Conservation (phyloP, 2,329 filamentous ascomycete genomes). For the Cercospora brassicicola region DNA sequence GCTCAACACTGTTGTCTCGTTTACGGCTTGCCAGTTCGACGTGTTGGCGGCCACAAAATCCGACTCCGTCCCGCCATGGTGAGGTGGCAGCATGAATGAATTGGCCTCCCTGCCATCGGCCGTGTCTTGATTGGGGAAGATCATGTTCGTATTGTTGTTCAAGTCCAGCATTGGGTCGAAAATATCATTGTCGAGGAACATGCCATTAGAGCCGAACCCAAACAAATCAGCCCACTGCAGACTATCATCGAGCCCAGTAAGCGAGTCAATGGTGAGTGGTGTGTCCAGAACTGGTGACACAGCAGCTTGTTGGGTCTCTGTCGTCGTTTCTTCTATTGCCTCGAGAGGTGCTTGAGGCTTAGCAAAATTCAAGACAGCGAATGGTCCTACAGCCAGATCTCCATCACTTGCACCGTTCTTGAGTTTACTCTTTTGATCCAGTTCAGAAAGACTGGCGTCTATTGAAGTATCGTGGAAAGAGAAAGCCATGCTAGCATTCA, state of each 20-base stretch:
- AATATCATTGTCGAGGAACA: constrained; percentile 7
- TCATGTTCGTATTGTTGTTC: background rate
- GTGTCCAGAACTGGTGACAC: background rate
- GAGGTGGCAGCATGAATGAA: background rate
- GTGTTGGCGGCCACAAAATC: background rate
- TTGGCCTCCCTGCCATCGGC: background rate
- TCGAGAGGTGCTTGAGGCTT: background rate
- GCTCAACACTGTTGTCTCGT: background rate
- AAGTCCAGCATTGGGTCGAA: constrained; percentile 14
- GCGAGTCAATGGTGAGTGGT: constrained; percentile 6
- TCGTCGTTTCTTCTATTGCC: background rate
- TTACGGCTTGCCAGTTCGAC: background rate
- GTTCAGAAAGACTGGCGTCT: constrained; percentile 10
- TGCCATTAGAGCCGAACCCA: constrained; percentile 11
- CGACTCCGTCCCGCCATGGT: too few relatives aligned
- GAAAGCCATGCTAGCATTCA: constrained; percentile 6
- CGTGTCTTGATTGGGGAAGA: background rate
- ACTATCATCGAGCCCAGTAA: constrained; percentile 11
- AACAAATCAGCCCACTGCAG: constrained; percentile 18
- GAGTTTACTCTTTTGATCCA: constrained; percentile 13
- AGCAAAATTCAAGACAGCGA: constrained; percentile 11
- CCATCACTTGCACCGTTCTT: background rate
- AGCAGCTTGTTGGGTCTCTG: background rate
- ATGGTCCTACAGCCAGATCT: constrained; percentile 12
- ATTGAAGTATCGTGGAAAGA: constrained; percentile 6